Base-by-base conservation (phyloP, 768 basidiomycete genomes). In the Epithele typhae region DNA sequence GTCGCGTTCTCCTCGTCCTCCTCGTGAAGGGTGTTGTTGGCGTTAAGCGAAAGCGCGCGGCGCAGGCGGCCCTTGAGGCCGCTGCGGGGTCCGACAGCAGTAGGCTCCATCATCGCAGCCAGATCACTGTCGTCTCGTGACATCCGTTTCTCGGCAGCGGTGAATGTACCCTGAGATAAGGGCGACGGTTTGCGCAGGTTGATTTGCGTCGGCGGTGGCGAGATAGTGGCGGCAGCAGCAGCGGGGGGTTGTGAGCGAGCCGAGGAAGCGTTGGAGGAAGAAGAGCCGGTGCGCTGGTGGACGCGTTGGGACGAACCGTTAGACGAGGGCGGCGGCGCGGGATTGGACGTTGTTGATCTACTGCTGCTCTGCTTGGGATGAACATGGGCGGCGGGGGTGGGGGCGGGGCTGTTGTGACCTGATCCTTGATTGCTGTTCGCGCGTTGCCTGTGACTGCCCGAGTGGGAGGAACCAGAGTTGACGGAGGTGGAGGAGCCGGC, bases 1-100 rank as follows among this genome's bases (percentile, higher is more conserved):
- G 37, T 17, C 23, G 22, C n/a, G 15, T 65, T 68, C 25, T 73
- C 76, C 35, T 77, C 74, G 34, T 77, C 76, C 56, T 76, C 78
- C 53, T 84, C 81, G 24, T 75, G 73, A 44, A 90, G 71, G 4
- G 79, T 67, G 49, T 74, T 68, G 27, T 67, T 65, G 7, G 82
- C 77, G 52, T 81, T 82, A 55, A 87, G 74, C 1, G 80, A 81
- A 19, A 89, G 71, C 3, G 84, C 88, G 23, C 87, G 80, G 34
- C 86, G 80, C 33, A 92, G 71, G 46, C 81, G 78, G 55, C 79
- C 82, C 62, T 91, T 92, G 53, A 94, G 72, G 0, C 91, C 91
- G 12, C 79, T 75, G 47, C 76, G 74, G 46, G 84, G 77, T 36
- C 72, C 63, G 57, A 73, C 72, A 17, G 72, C 64, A 2, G 64